A percentile compares a stretch with the other conserved stretches of the same genome.
phyloP scores from a whole-genome alignment of 768 basidiomycete genomes.

The Podaxis mareebaensis region DNA sequence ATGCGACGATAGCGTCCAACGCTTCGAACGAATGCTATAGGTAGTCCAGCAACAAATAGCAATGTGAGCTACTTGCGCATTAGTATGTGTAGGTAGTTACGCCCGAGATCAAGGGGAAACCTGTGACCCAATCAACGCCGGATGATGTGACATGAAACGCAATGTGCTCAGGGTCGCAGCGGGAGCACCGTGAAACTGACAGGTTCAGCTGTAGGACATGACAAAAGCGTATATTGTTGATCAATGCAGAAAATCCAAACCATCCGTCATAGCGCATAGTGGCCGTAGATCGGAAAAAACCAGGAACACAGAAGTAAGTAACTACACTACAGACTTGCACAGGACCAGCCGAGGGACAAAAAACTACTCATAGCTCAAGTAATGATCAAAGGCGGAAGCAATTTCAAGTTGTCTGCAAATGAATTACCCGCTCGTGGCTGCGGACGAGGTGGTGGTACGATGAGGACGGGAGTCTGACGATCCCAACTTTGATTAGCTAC shows the following conservation, averaged over 20 bases:
- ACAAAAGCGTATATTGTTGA: neutral
- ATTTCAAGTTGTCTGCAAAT: conserved; percentile 27
- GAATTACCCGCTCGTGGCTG: conserved; percentile 21
- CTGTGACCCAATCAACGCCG: neutral
- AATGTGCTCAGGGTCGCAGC: too few relatives aligned
- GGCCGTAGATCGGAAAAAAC: neutral
- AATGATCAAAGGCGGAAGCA: conserved; percentile 34
- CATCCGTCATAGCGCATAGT: neutral
- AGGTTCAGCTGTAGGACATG: neutral
- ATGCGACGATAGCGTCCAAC: neutral
- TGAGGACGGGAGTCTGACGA: conserved; percentile 39
- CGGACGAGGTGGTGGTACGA: conserved; percentile 39
- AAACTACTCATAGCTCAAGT: conserved; percentile 15
- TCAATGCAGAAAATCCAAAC: neutral
- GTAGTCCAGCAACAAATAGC: conserved; percentile 20
- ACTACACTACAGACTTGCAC: conserved; percentile 4
- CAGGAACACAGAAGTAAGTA: neutral
- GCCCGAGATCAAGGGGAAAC: neutral
- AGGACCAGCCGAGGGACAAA: conserved; percentile 7
- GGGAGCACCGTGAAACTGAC: too few relatives aligned
- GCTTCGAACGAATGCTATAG: neutral
- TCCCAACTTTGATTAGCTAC: neutral
- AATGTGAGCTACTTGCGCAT: conserved; percentile 5
- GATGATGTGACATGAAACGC: neutral
- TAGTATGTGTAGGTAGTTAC: neutral